Evolutionary conservation across 2,329 filamentous ascomycete genomes (phyloP).

Genomic region (Cytospora chrysosperma): DNA sequence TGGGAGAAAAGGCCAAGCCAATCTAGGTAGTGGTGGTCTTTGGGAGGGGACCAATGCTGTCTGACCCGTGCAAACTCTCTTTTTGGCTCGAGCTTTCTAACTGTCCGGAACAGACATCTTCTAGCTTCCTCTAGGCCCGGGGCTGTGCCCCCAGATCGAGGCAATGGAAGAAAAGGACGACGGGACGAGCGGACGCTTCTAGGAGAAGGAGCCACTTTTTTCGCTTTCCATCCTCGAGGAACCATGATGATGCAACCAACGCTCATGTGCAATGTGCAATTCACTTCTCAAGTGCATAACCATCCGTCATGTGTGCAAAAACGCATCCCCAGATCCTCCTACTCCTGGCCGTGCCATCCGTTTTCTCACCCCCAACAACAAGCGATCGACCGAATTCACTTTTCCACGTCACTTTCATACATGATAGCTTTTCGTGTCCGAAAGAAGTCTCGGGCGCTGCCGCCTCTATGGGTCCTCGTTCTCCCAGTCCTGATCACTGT

Average conservation of each 20-base stretch:
- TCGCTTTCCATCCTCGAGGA: background rate
- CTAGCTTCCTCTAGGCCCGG: background rate
- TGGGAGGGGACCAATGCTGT: too few relatives aligned
- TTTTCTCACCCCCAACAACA: background rate
- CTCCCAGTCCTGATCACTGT: conserved; percentile 65
- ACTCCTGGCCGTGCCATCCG: background rate
- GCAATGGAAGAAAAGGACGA: background rate
- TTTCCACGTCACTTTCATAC: background rate
- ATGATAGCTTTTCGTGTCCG: too few relatives aligned
- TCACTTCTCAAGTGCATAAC: background rate
- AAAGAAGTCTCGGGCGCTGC: background rate
- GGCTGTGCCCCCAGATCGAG: background rate
- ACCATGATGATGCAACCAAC: background rate
- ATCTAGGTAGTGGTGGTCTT: too few relatives aligned
- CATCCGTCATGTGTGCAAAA: too few relatives aligned
- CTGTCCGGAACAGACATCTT: background rate
- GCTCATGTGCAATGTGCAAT: background rate
- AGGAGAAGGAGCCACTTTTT: background rate
- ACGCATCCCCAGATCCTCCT: background rate
- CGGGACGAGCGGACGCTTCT: too few relatives aligned
- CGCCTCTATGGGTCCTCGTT: conserved; percentile 55
- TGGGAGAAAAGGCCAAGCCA: background rate
- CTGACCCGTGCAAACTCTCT: too few relatives aligned
- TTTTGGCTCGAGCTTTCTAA: background rate
- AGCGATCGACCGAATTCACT: background rate